Evolutionary conservation across 352 stramenopile species (phyloP), one percentile per base, ranked within the genome.

Genomic region (Globisporangium uncinulatum): DNA sequence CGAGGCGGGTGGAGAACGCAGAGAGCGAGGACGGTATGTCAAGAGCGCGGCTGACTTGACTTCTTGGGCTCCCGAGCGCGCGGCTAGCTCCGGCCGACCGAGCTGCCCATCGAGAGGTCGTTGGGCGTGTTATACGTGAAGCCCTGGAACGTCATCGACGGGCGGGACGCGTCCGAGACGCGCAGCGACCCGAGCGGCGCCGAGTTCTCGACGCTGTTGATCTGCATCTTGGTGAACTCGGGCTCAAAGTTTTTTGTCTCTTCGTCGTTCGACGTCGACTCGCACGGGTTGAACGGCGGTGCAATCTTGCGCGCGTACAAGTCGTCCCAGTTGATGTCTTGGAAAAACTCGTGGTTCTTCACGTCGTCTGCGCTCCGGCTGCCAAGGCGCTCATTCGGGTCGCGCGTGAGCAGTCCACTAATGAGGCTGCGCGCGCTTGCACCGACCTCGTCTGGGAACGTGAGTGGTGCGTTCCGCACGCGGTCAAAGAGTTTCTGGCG

Each of bases 401-500:
- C 83, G 37, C 83, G 81, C 57, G 77, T 90, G 1, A 97, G 65
- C 39, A 97, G 56, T 0, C 82, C 86, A 43, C 63, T 70, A 57
- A 97, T 95, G 63, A 97, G 83, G 66, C 77, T 86, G 19, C 77
- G 78, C 43, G 87, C 84, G 4, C 71, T 66, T 20, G 80, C 61
- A 20, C 79, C 75, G 9, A 97, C 83, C 48, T 92, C 84, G 32
- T 93, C 84, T 2, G 89, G 89, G 65, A 97, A 95, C 44, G 84
- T 94, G 39, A 97, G 63, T 49, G 86, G 86, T 19, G 86, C 87
- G 47, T 89, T 88, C 24, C 86, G 79, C 51, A 97, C 79, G n/a
- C 89, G 83, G 59, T 96, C 81, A 48, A 97, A 96, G 32, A 97
- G 76, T 67, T 96, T 96, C 66, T 96, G 84, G 47, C 88, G 83